phyloP scores from a whole-genome alignment of 2,329 filamentous ascomycete genomes.

The Aspergillus sojae region DNA sequence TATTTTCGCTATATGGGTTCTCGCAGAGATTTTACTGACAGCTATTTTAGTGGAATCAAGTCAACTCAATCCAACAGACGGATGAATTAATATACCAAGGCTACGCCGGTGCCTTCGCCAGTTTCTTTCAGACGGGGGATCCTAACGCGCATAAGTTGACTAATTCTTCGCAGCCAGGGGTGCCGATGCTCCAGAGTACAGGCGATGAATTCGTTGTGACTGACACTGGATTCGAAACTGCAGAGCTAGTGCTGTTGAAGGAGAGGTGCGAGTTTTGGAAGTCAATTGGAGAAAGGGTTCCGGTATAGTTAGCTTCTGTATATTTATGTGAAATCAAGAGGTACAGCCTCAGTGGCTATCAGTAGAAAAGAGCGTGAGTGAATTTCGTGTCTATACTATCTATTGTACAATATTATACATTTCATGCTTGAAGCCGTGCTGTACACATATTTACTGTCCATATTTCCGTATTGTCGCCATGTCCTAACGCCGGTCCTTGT shows the following conservation, averaged over 20 bases:
- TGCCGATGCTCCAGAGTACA: constrained; percentile 46
- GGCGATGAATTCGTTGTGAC: constrained; percentile 57
- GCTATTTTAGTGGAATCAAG: constrained; percentile 55
- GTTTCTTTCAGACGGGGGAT: constrained; percentile 62
- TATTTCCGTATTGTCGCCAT: neutral
- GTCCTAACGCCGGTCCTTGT: constrained; percentile 11
- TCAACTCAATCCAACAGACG: constrained; percentile 56
- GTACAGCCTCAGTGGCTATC: neutral
- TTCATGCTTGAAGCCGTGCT: neutral
- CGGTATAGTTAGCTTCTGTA: constrained; percentile 39
- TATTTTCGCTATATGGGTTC: neutral
- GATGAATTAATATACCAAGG: constrained; percentile 59
- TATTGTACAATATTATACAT: constrained; percentile 16
- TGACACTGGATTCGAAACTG: constrained; percentile 48
- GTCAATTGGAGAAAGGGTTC: constrained; percentile 48
- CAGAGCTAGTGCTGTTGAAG: constrained; percentile 43
- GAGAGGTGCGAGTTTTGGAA: constrained; percentile 59
- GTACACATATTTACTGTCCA: constrained; percentile 2
- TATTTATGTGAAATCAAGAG: neutral
- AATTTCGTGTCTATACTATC: constrained; percentile 13
- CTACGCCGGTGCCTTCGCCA: constrained; percentile 61
- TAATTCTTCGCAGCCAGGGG: constrained; percentile 38
- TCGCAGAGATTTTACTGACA: neutral
- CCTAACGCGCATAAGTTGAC: constrained; percentile 62
- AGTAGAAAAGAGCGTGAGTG: neutral